phyloP scores from a whole-genome alignment of 768 basidiomycete genomes.

The Naematelia encephala region DNA sequence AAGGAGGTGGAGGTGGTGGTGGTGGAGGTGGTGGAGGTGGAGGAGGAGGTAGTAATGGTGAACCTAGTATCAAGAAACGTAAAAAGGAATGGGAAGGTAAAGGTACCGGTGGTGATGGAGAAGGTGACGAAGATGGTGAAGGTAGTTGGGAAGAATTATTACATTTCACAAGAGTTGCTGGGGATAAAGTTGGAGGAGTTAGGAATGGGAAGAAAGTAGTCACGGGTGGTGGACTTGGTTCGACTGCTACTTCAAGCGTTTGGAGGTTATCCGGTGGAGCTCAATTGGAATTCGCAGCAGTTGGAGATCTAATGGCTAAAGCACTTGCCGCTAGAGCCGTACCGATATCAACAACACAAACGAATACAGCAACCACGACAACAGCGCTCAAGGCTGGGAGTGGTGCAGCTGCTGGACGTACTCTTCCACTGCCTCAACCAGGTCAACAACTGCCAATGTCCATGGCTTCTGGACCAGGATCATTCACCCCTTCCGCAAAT shows the following conservation, averaged over 20 bases:
- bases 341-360: neutral
- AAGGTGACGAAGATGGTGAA: constrained; percentile 29
- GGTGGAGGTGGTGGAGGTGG: neutral
- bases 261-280: neutral
- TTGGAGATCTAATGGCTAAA: constrained; percentile 31
- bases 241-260: neutral
- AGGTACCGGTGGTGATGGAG: constrained; percentile 7
- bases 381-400: neutral
- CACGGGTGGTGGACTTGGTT: neutral
- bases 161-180: constrained; percentile 21
- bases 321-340: constrained; percentile 28
- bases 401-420: neutral
- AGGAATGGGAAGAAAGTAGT: neutral
- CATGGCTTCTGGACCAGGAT: neutral
- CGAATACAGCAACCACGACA: neutral
- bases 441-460: neutral
- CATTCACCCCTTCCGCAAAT: neutral
- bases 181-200: constrained; percentile 12
- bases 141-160: constrained; percentile 27
- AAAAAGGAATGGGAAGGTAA: constrained; percentile 10
- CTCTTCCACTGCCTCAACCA: neutral
- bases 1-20: constrained; percentile 2
- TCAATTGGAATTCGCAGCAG: constrained; percentile 15
- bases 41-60: neutral
- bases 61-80: constrained; percentile 8